Percentiles rank a stretch among this genome's conserved stretches.
phyloP scores from a whole-genome alignment of 139 green algal genomes.

The Chlorella sp. region DNA sequence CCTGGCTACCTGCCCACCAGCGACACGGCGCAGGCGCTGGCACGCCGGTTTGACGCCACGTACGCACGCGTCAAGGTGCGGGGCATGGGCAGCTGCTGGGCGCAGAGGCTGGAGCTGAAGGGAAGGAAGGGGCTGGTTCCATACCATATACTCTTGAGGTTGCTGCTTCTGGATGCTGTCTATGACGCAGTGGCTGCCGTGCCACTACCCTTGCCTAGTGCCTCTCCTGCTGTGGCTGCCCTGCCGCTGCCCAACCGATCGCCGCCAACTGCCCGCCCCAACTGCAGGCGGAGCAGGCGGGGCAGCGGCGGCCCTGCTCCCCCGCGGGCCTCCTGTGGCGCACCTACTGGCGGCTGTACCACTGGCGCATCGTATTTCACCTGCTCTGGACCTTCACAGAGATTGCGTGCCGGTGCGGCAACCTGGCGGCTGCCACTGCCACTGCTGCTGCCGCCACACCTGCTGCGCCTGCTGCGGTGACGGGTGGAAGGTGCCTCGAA shows the following conservation, averaged over 20 bases:
- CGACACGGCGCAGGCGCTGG: constrained; percentile 42
- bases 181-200: too few relatives aligned
- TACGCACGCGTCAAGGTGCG: constrained; percentile 51
- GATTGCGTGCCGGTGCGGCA: constrained; percentile 52
- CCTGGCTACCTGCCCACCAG: constrained; percentile 17
- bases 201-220: too few relatives aligned
- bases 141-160: too few relatives aligned
- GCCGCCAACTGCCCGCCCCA: too few relatives aligned
- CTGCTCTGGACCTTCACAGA: constrained; percentile 59
- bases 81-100: background rate
- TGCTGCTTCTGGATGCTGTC: too few relatives aligned
- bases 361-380: constrained; percentile 50
- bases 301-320: background rate
- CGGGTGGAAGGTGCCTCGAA: too few relatives aligned
- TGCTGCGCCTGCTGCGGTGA: background rate
- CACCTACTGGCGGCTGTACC: constrained; percentile 60
- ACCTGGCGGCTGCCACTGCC: too few relatives aligned
- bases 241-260: too few relatives aligned
- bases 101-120: background rate
- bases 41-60: constrained; percentile 51
- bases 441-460: too few relatives aligned
- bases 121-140: background rate
- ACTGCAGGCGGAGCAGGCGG: constrained; percentile 13
- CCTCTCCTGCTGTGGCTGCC: too few relatives aligned
- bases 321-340: constrained; percentile 45